Percentiles rank a stretch among this genome's conserved stretches.
Evolutionary conservation across 148 eudicot species (phyloP).

Genomic region (Nepenthes gracilis): DNA sequence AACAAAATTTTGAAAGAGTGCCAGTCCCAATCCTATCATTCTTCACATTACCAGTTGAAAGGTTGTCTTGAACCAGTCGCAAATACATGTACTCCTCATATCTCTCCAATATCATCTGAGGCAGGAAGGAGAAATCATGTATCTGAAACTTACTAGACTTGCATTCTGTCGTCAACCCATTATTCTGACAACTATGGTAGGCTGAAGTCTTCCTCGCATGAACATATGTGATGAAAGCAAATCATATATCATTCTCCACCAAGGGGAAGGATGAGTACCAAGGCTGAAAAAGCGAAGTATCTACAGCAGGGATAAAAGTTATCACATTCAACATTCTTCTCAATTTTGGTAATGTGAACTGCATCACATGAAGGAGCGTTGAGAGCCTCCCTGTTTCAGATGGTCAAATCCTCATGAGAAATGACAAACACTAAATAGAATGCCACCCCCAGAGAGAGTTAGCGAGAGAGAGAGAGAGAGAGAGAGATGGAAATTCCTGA

Average conservation of each 20-base stretch:
- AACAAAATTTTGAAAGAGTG: conserved; percentile 80
- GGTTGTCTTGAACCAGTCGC: conserved; percentile 54
- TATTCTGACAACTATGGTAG: conserved; percentile 21
- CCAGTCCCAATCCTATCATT: conserved; percentile 91
- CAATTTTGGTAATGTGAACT: conserved; percentile 78
- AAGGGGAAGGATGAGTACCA: conserved; percentile 79
- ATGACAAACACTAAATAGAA: neutral
- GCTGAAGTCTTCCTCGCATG: conserved; percentile 44
- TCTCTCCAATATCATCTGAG: conserved; percentile 56
- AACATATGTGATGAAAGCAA: conserved; percentile 69
- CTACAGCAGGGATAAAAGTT: conserved; percentile 75
- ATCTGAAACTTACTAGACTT: conserved; percentile 30
- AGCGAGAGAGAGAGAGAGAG: too few species aligned
- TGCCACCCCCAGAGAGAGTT: neutral
- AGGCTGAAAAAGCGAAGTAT: conserved; percentile 56
- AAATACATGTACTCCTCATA: conserved; percentile 79
- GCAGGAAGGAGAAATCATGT: conserved; percentile 59
- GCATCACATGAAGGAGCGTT: conserved; percentile 85
- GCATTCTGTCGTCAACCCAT: conserved; percentile 14
- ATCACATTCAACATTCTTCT: conserved; percentile 62
- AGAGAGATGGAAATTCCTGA: neutral
- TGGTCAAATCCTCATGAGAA: conserved; percentile 2
- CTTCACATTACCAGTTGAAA: conserved; percentile 55
- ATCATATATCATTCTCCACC: conserved; percentile 50
- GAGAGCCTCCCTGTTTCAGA: conserved; percentile 64